Evolutionary conservation across 805 yeast species (phyloP).

Genomic region (Brettanomyces sp.): DNA sequence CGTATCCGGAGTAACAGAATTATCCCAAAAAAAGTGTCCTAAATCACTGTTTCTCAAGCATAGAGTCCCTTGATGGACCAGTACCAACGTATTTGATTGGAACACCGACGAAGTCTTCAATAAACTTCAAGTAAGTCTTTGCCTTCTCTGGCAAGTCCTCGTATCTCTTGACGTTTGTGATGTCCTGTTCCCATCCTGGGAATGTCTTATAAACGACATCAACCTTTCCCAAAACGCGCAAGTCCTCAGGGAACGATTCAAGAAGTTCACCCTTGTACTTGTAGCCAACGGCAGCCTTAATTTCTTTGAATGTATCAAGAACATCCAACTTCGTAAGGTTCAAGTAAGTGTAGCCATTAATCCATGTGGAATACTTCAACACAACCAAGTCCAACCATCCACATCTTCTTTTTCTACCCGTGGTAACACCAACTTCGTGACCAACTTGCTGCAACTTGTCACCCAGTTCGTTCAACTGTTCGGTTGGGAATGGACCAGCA

Average conservation of each 20-base stretch:
- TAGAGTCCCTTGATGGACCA: conserved; percentile 93
- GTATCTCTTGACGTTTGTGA: conserved; percentile 59
- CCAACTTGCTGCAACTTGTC: conserved; percentile 85
- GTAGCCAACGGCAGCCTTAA: conserved; percentile 82
- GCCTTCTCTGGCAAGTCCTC: conserved; percentile 85
- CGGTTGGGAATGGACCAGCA: conserved; percentile 99
- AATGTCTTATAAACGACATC: conserved; percentile 87
- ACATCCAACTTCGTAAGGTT: conserved; percentile 96
- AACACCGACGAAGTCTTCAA: conserved; percentile 75
- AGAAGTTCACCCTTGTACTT: conserved; percentile 66
- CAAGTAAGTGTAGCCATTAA: conserved; percentile 91
- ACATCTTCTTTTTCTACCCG: conserved; percentile 98
- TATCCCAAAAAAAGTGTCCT: background rate
- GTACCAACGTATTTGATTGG: conserved; percentile 97
- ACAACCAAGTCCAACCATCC: conserved; percentile 99
- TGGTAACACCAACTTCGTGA: conserved; percentile 95
- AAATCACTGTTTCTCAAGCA: conserved; percentile 49
- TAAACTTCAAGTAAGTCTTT: conserved; percentile 70
- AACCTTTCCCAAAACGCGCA: conserved; percentile 70
- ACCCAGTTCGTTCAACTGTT: conserved; percentile 82
- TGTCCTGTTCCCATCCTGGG: conserved; percentile 91
- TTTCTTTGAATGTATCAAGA: conserved; percentile 79
- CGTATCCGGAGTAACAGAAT: background rate
- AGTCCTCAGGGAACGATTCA: conserved; percentile 87
- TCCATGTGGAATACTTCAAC: conserved; percentile 77